Percentiles rank a stretch among this genome's conserved stretches.
Evolutionary conservation across 805 yeast genomes (phyloP).

Genomic region (Candida stauntonica): DNA sequence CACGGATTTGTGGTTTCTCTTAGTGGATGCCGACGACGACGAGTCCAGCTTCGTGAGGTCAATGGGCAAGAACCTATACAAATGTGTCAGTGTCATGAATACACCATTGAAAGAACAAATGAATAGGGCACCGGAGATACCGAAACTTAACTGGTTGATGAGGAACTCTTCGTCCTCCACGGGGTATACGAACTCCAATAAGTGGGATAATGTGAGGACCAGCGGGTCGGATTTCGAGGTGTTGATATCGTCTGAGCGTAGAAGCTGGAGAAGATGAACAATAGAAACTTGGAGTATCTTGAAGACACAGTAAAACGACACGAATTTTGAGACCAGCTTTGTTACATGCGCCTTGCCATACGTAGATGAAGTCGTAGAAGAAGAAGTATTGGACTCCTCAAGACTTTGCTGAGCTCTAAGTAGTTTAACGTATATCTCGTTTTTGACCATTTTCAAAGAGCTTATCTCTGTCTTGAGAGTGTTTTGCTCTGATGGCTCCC

Average conservation of each 20-base stretch:
- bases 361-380: neutral
- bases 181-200: constrained; percentile 29
- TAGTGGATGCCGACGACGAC: constrained; percentile 3
- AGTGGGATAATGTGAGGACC: constrained; percentile 34
- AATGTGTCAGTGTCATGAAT: constrained; percentile 51
- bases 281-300: constrained; percentile 31
- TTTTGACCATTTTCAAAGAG: constrained; percentile 21
- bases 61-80: constrained; percentile 36
- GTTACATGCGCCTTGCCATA: constrained; percentile 1
- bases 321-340: constrained; percentile 3
- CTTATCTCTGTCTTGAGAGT: constrained; percentile 17
- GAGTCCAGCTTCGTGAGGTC: constrained; percentile 27
- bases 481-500: constrained; percentile 2
- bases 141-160: constrained; percentile 37
- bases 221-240: constrained; percentile 31
- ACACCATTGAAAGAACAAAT: constrained; percentile 64
- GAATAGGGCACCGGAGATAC: constrained; percentile 56
- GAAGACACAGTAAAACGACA: constrained; percentile 34
- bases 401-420: constrained; percentile 14
- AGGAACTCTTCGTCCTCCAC: constrained; percentile 34
- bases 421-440: constrained; percentile 22
- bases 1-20: constrained; percentile 23
- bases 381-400: neutral
- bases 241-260: constrained; percentile 10
- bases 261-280: constrained; percentile 26